Evolutionary conservation across 768 basidiomycete species (phyloP), one percentile per base, ranked within the genome.

Genomic region (Lepiota brunneoincarnata): DNA sequence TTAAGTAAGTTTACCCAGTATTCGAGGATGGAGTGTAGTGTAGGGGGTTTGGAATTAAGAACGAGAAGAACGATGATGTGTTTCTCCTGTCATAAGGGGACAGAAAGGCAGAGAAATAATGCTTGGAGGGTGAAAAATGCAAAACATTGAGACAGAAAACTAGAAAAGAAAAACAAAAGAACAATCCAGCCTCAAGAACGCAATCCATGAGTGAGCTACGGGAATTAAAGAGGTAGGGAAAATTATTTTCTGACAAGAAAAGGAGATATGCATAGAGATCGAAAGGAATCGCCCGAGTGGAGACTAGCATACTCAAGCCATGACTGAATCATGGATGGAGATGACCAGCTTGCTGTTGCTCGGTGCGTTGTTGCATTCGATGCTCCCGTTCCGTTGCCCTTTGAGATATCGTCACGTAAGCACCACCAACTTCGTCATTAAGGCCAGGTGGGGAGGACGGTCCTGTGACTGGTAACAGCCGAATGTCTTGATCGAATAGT

Each of bases 371-470:
- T 23, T 71, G 69, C 64, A 78, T 66, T 34, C 75, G 70, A 58
- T 80, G 79, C 67, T 82, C 81, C 60, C 84, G 82, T 69, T 91
- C 87, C 64, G 83, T 84, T 24, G 83, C 91, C 63, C 83, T 83
- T 60, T 89, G 87, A 38, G 91, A 93, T 49, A 93, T 76, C 14
- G 92, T 93, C 62, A 93, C 84, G 64, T 93, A 93, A 14, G 91
- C 88, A 46, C 91, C 86, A 55, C 91, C 91, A 39, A 81, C 75
- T 69, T 91, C 91, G 61, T 91, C 89, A 43, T 67, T 73, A 35
- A 91, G 72, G 55, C 89, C 89, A 23, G 91, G 89, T 6, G 90
- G 89, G 15, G 84, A 79, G 14, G 82, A 70, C 23, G 86, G 85
- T 39, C 68, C 68, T 54, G 73, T 71, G 3, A 83, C 71, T 7